Evolutionary conservation across 2,329 filamentous ascomycete species (phyloP).

Genomic region (Penicillium expansum): DNA sequence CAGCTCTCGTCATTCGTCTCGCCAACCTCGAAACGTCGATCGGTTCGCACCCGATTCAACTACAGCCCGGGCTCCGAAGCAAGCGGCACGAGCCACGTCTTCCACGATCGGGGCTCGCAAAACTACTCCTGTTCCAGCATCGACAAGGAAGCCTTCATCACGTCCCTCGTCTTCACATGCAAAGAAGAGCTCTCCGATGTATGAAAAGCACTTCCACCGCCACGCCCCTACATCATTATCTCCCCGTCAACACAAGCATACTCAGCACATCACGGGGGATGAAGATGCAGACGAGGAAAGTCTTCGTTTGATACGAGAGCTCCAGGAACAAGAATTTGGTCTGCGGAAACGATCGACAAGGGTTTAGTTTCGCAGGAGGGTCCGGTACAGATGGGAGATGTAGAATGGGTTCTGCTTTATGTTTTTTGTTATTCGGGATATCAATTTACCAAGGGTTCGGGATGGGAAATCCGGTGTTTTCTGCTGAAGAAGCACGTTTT

Average conservation of each 20-base stretch:
- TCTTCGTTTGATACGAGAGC: conserved; percentile 44
- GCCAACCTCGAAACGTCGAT: conserved; percentile 43
- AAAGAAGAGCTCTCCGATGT: conserved; percentile 38
- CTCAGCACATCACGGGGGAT: conserved; percentile 30
- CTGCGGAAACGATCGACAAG: conserved; percentile 36
- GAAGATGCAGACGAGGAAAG: conserved; percentile 43
- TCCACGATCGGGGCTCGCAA: conserved; percentile 19
- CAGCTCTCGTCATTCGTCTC: conserved; percentile 45
- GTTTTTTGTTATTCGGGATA: conserved; percentile 17
- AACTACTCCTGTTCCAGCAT: conserved; percentile 29
- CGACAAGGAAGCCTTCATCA: conserved; percentile 34
- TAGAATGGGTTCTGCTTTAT: conserved; percentile 11
- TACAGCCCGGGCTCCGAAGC: conserved; percentile 25
- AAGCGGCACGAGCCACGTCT: conserved; percentile 22
- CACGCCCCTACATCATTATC: conserved; percentile 25
- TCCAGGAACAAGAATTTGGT: conserved; percentile 48
- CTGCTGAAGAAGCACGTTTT: neutral
- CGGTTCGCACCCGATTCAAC: conserved; percentile 39
- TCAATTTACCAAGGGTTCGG: conserved; percentile 17
- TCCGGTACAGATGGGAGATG: conserved; percentile 1
- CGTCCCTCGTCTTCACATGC: conserved; percentile 40
- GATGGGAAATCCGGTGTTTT: conserved; percentile 19
- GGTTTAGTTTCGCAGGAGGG: conserved; percentile 8
- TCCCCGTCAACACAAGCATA: conserved; percentile 28
- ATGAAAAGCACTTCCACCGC: conserved; percentile 39